Evolutionary conservation across 2,329 filamentous ascomycete species (phyloP).

Genomic region (Hypomyces perniciosus): DNA sequence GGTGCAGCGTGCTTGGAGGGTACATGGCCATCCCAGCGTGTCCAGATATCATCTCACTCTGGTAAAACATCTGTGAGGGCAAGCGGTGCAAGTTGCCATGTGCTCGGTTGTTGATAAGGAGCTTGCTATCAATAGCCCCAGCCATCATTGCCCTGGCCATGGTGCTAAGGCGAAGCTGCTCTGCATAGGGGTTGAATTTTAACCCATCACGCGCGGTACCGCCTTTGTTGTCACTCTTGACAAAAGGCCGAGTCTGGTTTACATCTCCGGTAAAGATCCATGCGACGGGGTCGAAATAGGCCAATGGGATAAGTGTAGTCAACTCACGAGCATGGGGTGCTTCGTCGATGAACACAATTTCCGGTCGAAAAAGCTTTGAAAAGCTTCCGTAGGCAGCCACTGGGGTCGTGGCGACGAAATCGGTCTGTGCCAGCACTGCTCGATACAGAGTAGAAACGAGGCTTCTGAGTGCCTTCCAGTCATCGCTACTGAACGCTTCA

Average conservation of each 20-base stretch:
- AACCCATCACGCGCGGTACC: slow-evolving; percentile 16
- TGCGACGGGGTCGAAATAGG: slow-evolving; percentile 34
- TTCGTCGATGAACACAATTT: slow-evolving; percentile 83
- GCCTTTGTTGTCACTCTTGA: slow-evolving; percentile 23
- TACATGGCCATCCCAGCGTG: slow-evolving; percentile 19
- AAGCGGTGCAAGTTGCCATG: slow-evolving; percentile 34
- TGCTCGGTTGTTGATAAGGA: slow-evolving; percentile 34
- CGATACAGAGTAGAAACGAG: slow-evolving; percentile 33
- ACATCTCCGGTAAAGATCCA: slow-evolving; percentile 44
- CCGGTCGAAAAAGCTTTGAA: slow-evolving; percentile 60
- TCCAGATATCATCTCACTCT: slow-evolving; percentile 31
- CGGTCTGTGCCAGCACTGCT: slow-evolving; percentile 31
- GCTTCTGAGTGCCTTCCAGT: slow-evolving; percentile 25
- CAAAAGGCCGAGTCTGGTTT: slow-evolving; percentile 39
- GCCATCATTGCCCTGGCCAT: slow-evolving; percentile 33
- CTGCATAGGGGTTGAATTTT: slow-evolving; percentile 26
- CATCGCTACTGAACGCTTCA: slow-evolving; percentile 19
- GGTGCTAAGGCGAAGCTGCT: slow-evolving; percentile 29
- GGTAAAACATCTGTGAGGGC: slow-evolving; percentile 38
- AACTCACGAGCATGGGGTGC: slow-evolving; percentile 41
- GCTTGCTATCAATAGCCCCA: slow-evolving; percentile 26
- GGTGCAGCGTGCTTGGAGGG: slow-evolving; percentile 21
- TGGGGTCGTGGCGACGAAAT: slow-evolving; percentile 43
- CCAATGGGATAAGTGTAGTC: slow-evolving; percentile 39
- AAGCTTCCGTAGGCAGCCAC: slow-evolving; percentile 36